Evolutionary conservation across 768 basidiomycete species (phyloP).

Genomic region (Amanita pseudoporphyria): DNA sequence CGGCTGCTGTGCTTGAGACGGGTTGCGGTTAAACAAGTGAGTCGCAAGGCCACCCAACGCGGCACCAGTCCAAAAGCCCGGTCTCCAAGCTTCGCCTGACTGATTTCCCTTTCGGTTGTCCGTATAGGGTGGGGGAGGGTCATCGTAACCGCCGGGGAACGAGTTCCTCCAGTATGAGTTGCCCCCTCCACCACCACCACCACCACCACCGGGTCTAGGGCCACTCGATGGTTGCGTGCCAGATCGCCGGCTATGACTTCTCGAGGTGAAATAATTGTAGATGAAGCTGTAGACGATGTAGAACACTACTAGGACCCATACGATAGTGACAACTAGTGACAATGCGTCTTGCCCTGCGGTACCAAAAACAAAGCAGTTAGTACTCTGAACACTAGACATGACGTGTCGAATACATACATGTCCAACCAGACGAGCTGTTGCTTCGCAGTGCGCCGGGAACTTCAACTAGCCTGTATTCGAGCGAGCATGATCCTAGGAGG

Average conservation of each 20-base stretch:
- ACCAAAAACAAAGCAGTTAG: neutral
- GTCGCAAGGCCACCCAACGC: slow-evolving; percentile 63
- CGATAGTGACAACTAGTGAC: slow-evolving; percentile 40
- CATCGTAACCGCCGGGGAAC: slow-evolving; percentile 19
- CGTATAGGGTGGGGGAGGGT: slow-evolving; percentile 50
- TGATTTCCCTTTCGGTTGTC: slow-evolving; percentile 21
- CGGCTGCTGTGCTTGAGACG: slow-evolving; percentile 13
- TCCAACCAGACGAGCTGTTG: slow-evolving; percentile 19
- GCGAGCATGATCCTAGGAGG: slow-evolving; percentile 70
- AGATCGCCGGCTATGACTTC: slow-evolving; percentile 8
- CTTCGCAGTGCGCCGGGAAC: slow-evolving; percentile 41
- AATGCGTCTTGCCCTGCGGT: slow-evolving; percentile 35
- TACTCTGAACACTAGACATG: neutral
- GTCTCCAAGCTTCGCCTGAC: slow-evolving; percentile 34
- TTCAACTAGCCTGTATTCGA: slow-evolving; percentile 75
- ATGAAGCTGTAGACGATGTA: slow-evolving; percentile 52
- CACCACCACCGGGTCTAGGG: slow-evolving; percentile 27
- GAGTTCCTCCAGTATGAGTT: neutral
- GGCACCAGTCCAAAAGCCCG: slow-evolving; percentile 85
- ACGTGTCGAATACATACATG: slow-evolving; percentile 17
- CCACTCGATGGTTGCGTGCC: slow-evolving; percentile 21
- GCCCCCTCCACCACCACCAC: slow-evolving; percentile 34
- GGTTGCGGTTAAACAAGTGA: slow-evolving; percentile 30
- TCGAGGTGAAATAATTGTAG: slow-evolving; percentile 38
- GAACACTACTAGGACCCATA: slow-evolving; percentile 45